Conservation (phyloP, 192 early-diverging fungal genomes). For the Neocallimastix lanati region DNA sequence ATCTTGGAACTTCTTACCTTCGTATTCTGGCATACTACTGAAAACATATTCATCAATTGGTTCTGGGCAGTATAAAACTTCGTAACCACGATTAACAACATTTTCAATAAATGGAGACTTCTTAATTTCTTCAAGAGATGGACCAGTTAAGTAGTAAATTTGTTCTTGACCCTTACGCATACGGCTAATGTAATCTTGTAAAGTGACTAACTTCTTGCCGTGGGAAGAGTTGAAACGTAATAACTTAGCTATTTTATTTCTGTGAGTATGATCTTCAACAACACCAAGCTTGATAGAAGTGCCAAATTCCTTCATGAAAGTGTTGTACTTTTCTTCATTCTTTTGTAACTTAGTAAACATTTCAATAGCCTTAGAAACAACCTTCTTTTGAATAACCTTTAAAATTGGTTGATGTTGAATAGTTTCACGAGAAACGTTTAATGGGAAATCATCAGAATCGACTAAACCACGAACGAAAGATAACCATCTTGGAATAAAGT, state of each 20-base stretch:
- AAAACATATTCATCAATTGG: conserved; percentile 55
- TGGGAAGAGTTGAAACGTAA: conserved; percentile 61
- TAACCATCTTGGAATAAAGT: conserved; percentile 79
- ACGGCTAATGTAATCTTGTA: conserved; percentile 62
- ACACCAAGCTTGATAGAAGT: conserved; percentile 71
- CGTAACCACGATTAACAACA: conserved; percentile 67
- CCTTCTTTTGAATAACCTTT: conserved; percentile 63
- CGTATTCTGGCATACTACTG: conserved; percentile 26
- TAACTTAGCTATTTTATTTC: conserved; percentile 59
- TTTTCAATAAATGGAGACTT: conserved; percentile 84
- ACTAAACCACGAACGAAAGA: conserved; percentile 85
- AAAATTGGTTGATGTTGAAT: conserved; percentile 73
- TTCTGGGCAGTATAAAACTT: conserved; percentile 55
- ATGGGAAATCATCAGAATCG: conserved; percentile 90
- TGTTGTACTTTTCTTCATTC: conserved; percentile 17
- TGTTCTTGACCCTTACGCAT: conserved; percentile 83
- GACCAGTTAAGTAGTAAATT: conserved; percentile 73
- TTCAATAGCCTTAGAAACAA: conserved; percentile 80
- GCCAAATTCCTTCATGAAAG: conserved; percentile 11
- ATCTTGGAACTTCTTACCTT: conserved; percentile 56
- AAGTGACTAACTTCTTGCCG: conserved; percentile 22
- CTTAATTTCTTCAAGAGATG: conserved; percentile 40
- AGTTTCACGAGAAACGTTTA: conserved; percentile 95
- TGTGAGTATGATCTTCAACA: conserved; percentile 49
- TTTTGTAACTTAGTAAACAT: conserved; percentile 48